phyloP scores from a whole-genome alignment of 1,284 basidiomycete species.

The Stereum hirsutum region DNA sequence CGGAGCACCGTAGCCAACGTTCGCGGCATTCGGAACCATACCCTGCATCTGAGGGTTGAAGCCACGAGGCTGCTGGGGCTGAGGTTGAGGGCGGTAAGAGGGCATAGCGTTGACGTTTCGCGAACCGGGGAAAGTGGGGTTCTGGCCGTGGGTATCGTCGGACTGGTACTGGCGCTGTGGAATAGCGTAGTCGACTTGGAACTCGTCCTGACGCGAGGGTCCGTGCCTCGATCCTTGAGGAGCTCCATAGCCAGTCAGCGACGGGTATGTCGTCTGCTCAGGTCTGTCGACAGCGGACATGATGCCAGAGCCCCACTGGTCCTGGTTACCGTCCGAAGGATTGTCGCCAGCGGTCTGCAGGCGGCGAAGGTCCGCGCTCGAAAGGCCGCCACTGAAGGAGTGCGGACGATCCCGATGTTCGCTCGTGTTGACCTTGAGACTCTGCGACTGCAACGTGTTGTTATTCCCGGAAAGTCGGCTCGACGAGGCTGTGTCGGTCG shows the following conservation, averaged over 20 bases:
- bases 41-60: constrained; percentile 44
- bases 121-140: constrained; percentile 40
- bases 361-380: constrained; percentile 60
- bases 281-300: constrained; percentile 22
- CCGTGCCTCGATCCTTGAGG: constrained; percentile 31
- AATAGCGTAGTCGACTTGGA: constrained; percentile 46
- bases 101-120: constrained; percentile 28
- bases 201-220: constrained; percentile 32
- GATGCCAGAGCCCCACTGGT: constrained; percentile 7
- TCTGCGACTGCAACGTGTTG: constrained; percentile 42
- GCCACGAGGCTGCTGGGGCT: constrained; percentile 29
- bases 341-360: constrained; percentile 57
- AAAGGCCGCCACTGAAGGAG: constrained; percentile 70
- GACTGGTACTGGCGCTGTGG: constrained; percentile 48
- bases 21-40: constrained; percentile 44
- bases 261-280: constrained; percentile 66
- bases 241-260: constrained; percentile 36
- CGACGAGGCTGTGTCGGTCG: constrained; percentile 58
- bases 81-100: constrained; percentile 52
- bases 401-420: constrained; percentile 69
- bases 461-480: constrained; percentile 46
- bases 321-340: constrained; percentile 20
- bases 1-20: constrained; percentile 44
- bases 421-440: constrained; percentile 42
- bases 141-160: constrained; percentile 23